Evolutionary conservation across 495 filamentous ascomycete species (phyloP), one percentile per base, ranked within the genome.

Genomic region (Aspergillus leporis): DNA sequence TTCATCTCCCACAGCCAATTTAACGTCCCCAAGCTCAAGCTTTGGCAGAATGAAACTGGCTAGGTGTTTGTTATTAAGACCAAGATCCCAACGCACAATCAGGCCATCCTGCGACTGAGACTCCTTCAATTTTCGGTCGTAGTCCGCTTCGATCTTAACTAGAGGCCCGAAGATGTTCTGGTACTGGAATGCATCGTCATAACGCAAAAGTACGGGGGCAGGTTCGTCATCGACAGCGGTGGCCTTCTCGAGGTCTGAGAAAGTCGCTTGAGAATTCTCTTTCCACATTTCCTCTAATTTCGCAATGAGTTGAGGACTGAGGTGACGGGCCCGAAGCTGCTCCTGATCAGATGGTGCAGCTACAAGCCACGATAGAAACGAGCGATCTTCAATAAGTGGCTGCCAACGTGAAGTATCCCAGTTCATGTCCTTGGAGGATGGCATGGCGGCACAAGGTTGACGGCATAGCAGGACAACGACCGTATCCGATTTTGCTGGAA

Each of bases 281-380:
- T 98, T 98, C 94, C 94, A 99, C 85, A 99, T 91, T 67, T 98
- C 94, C 73, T 99, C 94, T 47, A 99, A 78, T 68, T 95, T 96
- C 2, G 93, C 93, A 72, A 98, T 97, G 83, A 96, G 89, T 55
- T 96, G 94, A 22, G 93, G 92, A 58, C 91, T 92, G 16, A 99
- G 82, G 65, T 99, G 94, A 62, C 94, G 84, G 36, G 94, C 94
- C 18, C 94, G 90, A 41, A 99, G 87, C 73, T 98, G 94, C 73
- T 99, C 94, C 61, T 93, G 90, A 70, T 99, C 94, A 16, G 90
- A 88, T 10, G 94, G 94, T 12, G 88, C 81, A 51, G 86, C 85
- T 28, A 99, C 94, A 51, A 99, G 90, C 94, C 94, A 99, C 38
- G 85, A 84, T 25, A 99, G 74, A 67, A 99, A 99, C 8, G 92